phyloP scores from a whole-genome alignment of 75 land plant genomes.

The Adiantum capillusveneris region DNA sequence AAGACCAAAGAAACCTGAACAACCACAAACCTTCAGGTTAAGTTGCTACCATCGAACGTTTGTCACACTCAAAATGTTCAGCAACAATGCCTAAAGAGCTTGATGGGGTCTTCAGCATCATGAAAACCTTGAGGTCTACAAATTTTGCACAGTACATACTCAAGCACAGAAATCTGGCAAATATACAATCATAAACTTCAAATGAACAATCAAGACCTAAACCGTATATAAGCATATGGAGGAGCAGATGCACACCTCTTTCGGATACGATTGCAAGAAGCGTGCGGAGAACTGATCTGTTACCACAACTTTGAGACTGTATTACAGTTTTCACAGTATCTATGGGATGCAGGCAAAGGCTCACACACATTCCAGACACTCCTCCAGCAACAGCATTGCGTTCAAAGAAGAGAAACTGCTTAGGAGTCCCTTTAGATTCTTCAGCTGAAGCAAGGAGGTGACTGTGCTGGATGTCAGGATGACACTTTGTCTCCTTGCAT shows the following conservation, averaged over 20 bases:
- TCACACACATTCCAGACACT: conserved; percentile 77
- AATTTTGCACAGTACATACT: neutral
- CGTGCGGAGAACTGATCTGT: conserved; percentile 38
- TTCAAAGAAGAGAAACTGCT: neutral
- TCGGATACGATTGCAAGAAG: conserved; percentile 55
- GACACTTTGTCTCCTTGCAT: neutral
- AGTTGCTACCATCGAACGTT: no score
- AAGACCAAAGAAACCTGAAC: conserved; percentile 69
- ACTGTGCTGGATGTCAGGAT: neutral
- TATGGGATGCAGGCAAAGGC: conserved; percentile 88
- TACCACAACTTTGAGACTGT: conserved; percentile 52
- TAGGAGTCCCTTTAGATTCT: neutral
- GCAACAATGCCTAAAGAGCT: no score
- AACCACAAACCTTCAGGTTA: no score
- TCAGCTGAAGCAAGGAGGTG: neutral
- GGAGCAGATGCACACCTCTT: conserved; percentile 52
- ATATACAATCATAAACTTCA: no score
- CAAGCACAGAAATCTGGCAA: no score
- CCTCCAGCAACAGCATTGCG: conserved; percentile 91
- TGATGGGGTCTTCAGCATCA: no score
- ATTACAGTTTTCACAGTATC: conserved; percentile 92
- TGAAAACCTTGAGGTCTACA: neutral
- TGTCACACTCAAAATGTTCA: no score
- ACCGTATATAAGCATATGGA: no score
- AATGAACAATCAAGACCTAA: no score